phyloP scores from a whole-genome alignment of 257 asterid species.

The Sherardia arvensis region DNA sequence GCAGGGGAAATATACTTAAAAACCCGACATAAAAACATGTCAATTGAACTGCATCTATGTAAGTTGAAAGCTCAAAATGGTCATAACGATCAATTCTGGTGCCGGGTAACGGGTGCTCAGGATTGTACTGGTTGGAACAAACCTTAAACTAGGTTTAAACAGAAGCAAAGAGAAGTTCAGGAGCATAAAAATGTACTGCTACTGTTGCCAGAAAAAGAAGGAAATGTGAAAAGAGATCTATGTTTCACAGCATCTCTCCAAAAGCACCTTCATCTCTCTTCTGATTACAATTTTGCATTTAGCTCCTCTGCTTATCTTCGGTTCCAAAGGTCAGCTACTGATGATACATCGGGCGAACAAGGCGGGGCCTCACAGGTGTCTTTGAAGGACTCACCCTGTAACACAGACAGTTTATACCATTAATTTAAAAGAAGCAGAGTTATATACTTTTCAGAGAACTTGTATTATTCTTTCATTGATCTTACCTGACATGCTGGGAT shows the following conservation, averaged over 20 bases:
- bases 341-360: conserved; percentile 37
- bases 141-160: conserved; percentile 19
- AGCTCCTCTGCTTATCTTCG: conserved; percentile 14
- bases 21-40: background rate
- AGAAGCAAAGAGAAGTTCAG: conserved; percentile 17
- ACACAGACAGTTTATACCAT: too few species aligned
- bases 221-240: conserved; percentile 25
- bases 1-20: background rate
- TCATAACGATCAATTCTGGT: conserved; percentile 3
- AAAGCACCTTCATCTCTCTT: conserved; percentile 23
- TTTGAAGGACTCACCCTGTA: conserved; percentile 95
- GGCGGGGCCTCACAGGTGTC: conserved; percentile 92
- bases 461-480: background rate
- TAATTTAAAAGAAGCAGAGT: too few species aligned
- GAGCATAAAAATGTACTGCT: conserved; percentile 13
- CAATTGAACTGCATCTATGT: background rate
- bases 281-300: conserved; percentile 30
- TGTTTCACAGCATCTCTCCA: conserved; percentile 29
- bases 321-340: conserved; percentile 21
- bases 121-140: conserved; percentile 13
- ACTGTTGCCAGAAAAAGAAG: conserved; percentile 26
- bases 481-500: conserved; percentile 75
- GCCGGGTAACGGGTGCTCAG: conserved; percentile 8
- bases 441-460: too few species aligned
- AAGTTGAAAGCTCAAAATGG: conserved; percentile 4